These are phyloP conservation scores for Trichoderma atrobrunneum DNA, from an alignment of 2,329 filamentous ascomycete species.

Conservation along the genomic window DNA sequence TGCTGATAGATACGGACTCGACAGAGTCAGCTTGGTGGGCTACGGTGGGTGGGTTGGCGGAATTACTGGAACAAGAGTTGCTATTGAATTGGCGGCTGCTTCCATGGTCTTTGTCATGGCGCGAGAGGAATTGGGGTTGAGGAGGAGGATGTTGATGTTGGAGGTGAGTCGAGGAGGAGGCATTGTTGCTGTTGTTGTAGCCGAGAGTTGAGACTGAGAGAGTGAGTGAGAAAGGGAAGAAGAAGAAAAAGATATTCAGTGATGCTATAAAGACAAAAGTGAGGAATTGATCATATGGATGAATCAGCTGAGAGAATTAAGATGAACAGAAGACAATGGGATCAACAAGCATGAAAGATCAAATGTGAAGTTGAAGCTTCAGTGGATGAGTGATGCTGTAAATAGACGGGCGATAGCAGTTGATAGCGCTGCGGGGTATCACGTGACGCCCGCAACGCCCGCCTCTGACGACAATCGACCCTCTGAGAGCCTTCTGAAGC, in stretches of 20 bases:
- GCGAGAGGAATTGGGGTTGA: constrained; percentile 76
- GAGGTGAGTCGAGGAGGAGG: not conserved
- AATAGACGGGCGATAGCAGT: not conserved
- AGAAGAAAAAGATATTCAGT: not conserved
- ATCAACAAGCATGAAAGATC: not conserved
- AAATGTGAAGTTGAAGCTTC: not conserved
- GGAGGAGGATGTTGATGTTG: constrained; percentile 56
- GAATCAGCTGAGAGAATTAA: not conserved
- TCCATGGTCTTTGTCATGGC: constrained; percentile 68
- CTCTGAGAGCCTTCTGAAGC: not conserved
- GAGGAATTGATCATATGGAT: not conserved
- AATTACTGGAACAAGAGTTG: constrained; percentile 25
- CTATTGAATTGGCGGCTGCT: constrained; percentile 21
- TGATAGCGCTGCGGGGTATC: constrained; percentile 32
- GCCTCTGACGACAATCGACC: constrained; percentile 36
- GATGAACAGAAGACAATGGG: not conserved
- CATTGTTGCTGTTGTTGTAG: not conserved
- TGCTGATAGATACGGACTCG: constrained; percentile 48
- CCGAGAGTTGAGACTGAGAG: not conserved
- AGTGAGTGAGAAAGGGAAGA: not conserved
- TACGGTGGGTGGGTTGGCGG: constrained; percentile 40
- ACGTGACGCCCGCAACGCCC: constrained; percentile 38
- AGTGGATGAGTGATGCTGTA: not conserved
- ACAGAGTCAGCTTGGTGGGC: constrained; percentile 11
- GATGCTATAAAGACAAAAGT: not conserved